Percentiles rank a stretch among this genome's conserved stretches.
These are phyloP conservation scores for Pulveroboletus sp. DNA, from an alignment of 768 basidiomycete species.

Conservation along the genomic window DNA sequence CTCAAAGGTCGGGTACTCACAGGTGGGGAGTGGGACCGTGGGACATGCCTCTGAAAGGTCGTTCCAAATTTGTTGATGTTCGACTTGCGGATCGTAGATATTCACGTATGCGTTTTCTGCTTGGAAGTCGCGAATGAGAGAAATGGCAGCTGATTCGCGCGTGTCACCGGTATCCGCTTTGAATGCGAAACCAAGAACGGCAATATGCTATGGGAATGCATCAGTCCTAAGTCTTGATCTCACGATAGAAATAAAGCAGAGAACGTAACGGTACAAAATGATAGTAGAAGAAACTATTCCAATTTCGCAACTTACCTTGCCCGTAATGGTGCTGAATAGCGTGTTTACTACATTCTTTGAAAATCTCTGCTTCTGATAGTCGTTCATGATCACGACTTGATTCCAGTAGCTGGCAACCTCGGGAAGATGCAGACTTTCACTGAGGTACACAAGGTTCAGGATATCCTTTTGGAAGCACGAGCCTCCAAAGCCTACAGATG, in stretches of 20 bases:
- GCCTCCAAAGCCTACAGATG: constrained; percentile 95
- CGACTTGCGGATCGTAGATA: constrained; percentile 91
- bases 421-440: constrained; percentile 90
- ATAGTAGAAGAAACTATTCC: background rate
- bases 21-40: constrained; percentile 54
- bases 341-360: constrained; percentile 95
- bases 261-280: background rate
- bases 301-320: constrained; percentile 59
- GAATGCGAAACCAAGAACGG: constrained; percentile 97
- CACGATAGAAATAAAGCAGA: constrained; percentile 3
- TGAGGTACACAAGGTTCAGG: constrained; percentile 96
- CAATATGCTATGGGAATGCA: constrained; percentile 62
- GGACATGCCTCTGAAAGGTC: constrained; percentile 75
- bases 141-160: constrained; percentile 94
- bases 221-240: constrained; percentile 4
- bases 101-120: constrained; percentile 83
- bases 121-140: constrained; percentile 91
- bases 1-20: constrained; percentile 42
- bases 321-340: constrained; percentile 97
- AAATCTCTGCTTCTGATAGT: constrained; percentile 96
- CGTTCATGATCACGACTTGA: constrained; percentile 97
- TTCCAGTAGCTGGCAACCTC: constrained; percentile 98
- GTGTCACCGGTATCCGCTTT: constrained; percentile 99
- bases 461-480: constrained; percentile 99
- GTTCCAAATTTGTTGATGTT: constrained; percentile 81